Base-by-base conservation (phyloP, 768 basidiomycete genomes). In the Naematelia aurantialba region DNA sequence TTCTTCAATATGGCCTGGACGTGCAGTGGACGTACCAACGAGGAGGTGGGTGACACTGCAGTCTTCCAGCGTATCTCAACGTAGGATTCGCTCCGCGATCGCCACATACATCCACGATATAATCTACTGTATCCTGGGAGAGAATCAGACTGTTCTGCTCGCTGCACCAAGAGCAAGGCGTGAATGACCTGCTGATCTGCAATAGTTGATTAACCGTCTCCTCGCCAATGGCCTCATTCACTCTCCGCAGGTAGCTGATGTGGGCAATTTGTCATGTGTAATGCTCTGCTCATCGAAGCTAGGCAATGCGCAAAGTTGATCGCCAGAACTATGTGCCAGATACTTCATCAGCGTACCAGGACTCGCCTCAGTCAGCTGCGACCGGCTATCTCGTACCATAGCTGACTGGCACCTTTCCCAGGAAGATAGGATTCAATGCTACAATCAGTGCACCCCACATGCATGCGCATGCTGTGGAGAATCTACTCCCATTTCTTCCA, bases 361-460 rank as follows among this genome's bases (percentile, higher is more conserved):
- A 91, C 71, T 85, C 85, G 0, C 90, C 90, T 3, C 86, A 88
- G 85, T 87, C 73, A 56, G 76, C 52, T 29, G 26, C 30, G 3
- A 19, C 2, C 53, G 31, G 26, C 47, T 19, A 22, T n/a, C 19
- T 19, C 24, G 60, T n/a, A n/a, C n/a, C n/a, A n/a, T n/a, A n/a
- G n/a, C n/a, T n/a, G 21, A 17, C 34, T 39, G 17, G 17, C 17
- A 17, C 34, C 8, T 39, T 39, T 8, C 17, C 67, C 55, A 89
- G 88, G 73, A 60, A 81, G 17, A 91, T 92, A 52, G 88, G 89
- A 1, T 83, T 87, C 69, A 86, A 85, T 12, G 93, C 92, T 13
- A 99, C 94, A 0, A 97, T 99, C 62, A 90, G 88, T 39, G 94
- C 94, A 0, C 94, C 94, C 1, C 94, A 99, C 74, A 98, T 98